Evolutionary conservation across 306 rosid genomes (phyloP).

Genomic region (Echinosophora koreensis): DNA sequence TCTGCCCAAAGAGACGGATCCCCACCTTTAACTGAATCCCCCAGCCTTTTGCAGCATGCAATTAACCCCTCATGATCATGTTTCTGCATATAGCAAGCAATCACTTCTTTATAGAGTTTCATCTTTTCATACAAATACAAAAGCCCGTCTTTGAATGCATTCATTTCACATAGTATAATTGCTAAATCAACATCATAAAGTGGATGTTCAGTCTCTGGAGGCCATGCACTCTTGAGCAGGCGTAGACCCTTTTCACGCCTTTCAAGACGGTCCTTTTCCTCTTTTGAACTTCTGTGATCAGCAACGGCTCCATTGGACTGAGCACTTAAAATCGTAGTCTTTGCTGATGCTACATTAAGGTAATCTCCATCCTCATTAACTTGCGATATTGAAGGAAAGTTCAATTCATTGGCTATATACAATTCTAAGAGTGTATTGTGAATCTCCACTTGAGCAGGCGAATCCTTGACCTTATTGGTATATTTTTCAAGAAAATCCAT

Average conservation of each 20-base stretch:
- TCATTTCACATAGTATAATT: conserved; percentile 94
- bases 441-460: conserved; percentile 97
- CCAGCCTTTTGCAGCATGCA: conserved; percentile 93
- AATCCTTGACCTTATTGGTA: conserved; percentile 84
- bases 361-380: conserved; percentile 57
- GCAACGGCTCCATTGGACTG: conserved; percentile 64
- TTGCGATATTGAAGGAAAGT: conserved; percentile 77
- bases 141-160: conserved; percentile 83
- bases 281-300: conserved; percentile 52
- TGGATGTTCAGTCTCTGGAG: conserved; percentile 82
- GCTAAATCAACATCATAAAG: conserved; percentile 95
- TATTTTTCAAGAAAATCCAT: conserved; percentile 96
- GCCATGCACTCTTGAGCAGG: conserved; percentile 85
- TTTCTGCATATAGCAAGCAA: conserved; percentile 95
- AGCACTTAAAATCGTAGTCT: conserved; percentile 46
- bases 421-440: conserved; percentile 94
- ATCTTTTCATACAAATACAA: conserved; percentile 92
- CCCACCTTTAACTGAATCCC: conserved; percentile 92
- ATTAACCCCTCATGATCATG: conserved; percentile 95
- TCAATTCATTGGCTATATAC: conserved; percentile 87
- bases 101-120: conserved; percentile 95
- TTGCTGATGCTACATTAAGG: conserved; percentile 53
- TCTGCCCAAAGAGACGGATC: conserved; percentile 99
- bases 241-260: conserved; percentile 80
- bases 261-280: conserved; percentile 59